phyloP scores from a whole-genome alignment of 1,284 basidiomycete genomes.

The Ustilago curta region DNA sequence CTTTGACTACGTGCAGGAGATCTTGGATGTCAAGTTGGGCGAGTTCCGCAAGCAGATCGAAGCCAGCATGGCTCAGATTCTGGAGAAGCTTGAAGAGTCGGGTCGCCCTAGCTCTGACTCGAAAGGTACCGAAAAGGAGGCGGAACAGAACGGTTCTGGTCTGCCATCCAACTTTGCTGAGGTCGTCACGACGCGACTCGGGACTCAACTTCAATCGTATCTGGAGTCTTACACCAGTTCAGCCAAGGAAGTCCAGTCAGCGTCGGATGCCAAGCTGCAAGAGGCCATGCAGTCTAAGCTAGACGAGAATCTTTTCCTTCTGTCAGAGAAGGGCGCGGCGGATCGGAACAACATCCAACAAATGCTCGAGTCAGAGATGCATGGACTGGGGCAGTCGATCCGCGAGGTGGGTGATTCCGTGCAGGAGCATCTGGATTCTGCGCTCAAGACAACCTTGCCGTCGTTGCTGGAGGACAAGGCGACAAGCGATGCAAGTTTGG shows the following conservation, averaged over 20 bases:
- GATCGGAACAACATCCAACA: constrained; percentile 41
- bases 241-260: constrained; percentile 7
- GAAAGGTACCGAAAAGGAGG: neutral
- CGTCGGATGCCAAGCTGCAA: constrained; percentile 16
- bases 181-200: constrained; percentile 16
- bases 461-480: constrained; percentile 43
- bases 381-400: constrained; percentile 25
- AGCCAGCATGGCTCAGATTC: constrained; percentile 28
- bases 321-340: constrained; percentile 37
- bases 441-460: constrained; percentile 39
- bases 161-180: constrained; percentile 16
- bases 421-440: constrained; percentile 31
- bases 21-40: constrained; percentile 50
- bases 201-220: constrained; percentile 9
- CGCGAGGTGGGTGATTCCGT: constrained; percentile 18
- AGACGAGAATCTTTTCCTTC: constrained; percentile 43
- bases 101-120: neutral
- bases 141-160: neutral
- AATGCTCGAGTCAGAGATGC: constrained; percentile 31
- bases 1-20: constrained; percentile 61
- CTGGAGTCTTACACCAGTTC: constrained; percentile 15
- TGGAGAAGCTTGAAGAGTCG: constrained; percentile 28
- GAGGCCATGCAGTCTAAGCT: constrained; percentile 33
- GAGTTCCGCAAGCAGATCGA: constrained; percentile 49
- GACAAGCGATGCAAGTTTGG: constrained; percentile 12